phyloP scores from a whole-genome alignment of 805 yeast genomes.

The Pichia gijzeniarum region DNA sequence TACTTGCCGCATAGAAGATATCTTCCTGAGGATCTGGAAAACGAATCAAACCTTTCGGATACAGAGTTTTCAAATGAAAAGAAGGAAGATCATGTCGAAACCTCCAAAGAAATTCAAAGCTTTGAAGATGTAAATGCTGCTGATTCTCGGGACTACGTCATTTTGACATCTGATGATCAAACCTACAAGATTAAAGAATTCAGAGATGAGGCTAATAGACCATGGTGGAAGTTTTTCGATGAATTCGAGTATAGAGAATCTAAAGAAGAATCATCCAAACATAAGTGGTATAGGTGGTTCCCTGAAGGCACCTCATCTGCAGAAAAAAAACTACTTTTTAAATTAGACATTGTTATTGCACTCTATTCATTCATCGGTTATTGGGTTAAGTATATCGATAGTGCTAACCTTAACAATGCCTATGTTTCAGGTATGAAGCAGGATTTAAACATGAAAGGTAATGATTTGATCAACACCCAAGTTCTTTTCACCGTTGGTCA shows the following conservation, averaged over 20 bases:
- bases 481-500: slow-evolving; percentile 54
- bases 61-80: not conserved
- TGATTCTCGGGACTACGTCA: not conserved
- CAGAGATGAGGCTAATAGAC: slow-evolving; percentile 47
- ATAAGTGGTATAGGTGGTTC: slow-evolving; percentile 53
- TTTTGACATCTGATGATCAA: slow-evolving; percentile 5
- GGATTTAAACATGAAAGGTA: slow-evolving; percentile 50
- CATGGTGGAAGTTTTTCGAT: slow-evolving; percentile 52
- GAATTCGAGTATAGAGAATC: slow-evolving; percentile 55
- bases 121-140: not conserved
- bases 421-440: slow-evolving; percentile 61
- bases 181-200: slow-evolving; percentile 29
- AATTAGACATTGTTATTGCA: slow-evolving; percentile 51
- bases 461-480: slow-evolving; percentile 55
- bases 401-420: slow-evolving; percentile 55
- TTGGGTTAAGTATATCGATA: slow-evolving; percentile 65
- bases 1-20: slow-evolving; percentile 13
- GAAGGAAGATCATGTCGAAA: not conserved
- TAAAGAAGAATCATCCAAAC: slow-evolving; percentile 25
- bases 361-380: slow-evolving; percentile 52
- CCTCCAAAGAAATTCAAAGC: not conserved
- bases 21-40: slow-evolving; percentile 11
- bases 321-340: slow-evolving; percentile 40
- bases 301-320: slow-evolving; percentile 41
- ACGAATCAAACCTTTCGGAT: not conserved